These are phyloP conservation scores for Areca catechu DNA, from an alignment of 176 grass and related monocot species.

Conservation along the genomic window DNA sequence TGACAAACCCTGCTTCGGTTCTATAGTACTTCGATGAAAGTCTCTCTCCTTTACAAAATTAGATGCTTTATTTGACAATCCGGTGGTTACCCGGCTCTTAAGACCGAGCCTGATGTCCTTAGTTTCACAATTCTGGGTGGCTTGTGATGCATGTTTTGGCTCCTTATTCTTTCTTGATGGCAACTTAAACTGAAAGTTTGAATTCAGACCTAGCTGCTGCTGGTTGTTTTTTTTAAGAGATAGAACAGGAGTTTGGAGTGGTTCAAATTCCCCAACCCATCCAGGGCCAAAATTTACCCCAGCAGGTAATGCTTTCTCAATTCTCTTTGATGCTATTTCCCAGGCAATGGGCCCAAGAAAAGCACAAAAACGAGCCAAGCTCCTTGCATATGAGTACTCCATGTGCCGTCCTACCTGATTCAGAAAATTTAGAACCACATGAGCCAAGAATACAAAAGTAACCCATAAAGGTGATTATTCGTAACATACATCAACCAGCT, in stretches of 20 bases:
- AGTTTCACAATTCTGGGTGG: conserved; percentile 21
- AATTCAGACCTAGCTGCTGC: not conserved
- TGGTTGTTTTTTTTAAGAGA: conserved; percentile 29
- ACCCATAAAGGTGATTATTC: not conserved
- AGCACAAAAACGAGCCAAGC: conserved; percentile 47
- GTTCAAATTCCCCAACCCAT: conserved; percentile 55
- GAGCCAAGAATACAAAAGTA: conserved; percentile 7
- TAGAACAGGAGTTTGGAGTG: conserved; percentile 31
- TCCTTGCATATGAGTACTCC: conserved; percentile 51
- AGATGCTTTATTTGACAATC: conserved; percentile 35
- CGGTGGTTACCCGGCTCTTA: conserved; percentile 25
- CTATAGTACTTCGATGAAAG: conserved; percentile 14
- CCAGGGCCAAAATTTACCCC: conserved; percentile 58
- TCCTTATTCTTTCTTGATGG: conserved; percentile 16
- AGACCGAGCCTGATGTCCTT: conserved; percentile 36
- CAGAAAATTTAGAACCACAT: not conserved
- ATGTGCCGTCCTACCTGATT: conserved; percentile 55
- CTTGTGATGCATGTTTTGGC: conserved; percentile 21
- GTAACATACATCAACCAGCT: conserved; percentile 54
- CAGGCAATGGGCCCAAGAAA: conserved; percentile 44
- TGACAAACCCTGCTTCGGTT: conserved; percentile 40
- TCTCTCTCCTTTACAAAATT: conserved; percentile 26
- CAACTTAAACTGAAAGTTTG: conserved; percentile 25
- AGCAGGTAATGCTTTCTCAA: conserved; percentile 34
- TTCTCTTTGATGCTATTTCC: conserved; percentile 47